phyloP scores from a whole-genome alignment of 345 rosid species.

The Acer yangbiense region DNA sequence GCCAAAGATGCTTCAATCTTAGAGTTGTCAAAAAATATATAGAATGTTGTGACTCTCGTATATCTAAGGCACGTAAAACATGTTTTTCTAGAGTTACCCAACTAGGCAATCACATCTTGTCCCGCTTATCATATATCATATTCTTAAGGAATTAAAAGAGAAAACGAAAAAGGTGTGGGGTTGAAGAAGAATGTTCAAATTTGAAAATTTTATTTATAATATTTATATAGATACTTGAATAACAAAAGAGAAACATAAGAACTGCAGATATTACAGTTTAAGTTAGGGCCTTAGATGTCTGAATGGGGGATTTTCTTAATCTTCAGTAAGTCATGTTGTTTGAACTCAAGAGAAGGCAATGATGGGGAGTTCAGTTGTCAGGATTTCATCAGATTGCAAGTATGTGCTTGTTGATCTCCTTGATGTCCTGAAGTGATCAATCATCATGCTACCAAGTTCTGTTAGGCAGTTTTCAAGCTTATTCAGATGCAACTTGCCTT shows the following conservation, averaged over 20 bases:
- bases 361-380: not conserved
- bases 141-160: not conserved
- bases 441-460: not conserved
- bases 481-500: not conserved
- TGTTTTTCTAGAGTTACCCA: no score
- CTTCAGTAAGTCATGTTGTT: not conserved
- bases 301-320: not conserved
- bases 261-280: not conserved
- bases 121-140: no score
- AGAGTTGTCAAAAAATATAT: not conserved
- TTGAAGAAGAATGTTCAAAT: not conserved
- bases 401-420: not conserved
- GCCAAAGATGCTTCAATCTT: constrained; percentile 1
- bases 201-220: no score
- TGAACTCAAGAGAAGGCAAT: not conserved
- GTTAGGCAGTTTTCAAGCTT: not conserved
- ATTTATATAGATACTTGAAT: not conserved
- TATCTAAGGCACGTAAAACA: not conserved
- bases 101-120: not conserved
- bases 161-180: not conserved
- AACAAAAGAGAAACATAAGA: not conserved
- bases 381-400: not conserved
- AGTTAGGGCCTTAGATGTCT: not conserved
- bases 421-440: not conserved
- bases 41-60: not conserved